These are phyloP conservation scores for Acanthochlamys bracteata DNA, from an alignment of 106 monocot genomes.

Conservation along the genomic window DNA sequence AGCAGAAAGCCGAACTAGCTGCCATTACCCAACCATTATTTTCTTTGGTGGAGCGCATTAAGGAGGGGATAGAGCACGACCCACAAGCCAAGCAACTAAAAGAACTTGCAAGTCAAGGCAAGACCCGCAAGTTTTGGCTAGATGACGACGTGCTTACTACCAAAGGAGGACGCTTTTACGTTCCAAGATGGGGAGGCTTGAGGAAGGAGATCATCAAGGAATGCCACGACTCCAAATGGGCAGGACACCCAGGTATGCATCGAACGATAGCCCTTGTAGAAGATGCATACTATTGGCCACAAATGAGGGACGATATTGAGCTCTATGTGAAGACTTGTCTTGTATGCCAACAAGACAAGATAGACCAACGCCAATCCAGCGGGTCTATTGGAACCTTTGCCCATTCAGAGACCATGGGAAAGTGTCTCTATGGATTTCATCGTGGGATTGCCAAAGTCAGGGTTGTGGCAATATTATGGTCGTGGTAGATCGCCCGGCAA, in stretches of 20 bases:
- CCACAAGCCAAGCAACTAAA: not conserved
- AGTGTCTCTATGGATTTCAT: constrained; percentile 1
- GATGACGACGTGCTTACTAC: not conserved
- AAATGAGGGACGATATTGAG: not conserved
- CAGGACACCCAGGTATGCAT: not conserved
- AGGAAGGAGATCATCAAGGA: not conserved
- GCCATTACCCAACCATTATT: not conserved
- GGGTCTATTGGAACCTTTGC: not conserved
- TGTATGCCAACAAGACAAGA: constrained; percentile 1
- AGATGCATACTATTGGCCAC: not conserved
- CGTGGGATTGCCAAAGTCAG: not conserved
- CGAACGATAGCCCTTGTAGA: not conserved
- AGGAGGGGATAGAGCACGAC: not conserved
- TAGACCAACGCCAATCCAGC: not conserved
- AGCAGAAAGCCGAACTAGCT: not conserved
- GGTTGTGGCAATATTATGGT: not conserved
- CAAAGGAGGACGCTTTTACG: not conserved
- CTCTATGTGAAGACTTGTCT: not conserved
- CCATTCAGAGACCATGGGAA: not conserved
- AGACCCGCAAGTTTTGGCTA: not conserved
- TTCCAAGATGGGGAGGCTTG: not conserved
- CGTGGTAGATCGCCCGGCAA: not conserved
- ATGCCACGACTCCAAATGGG: constrained; percentile 1
- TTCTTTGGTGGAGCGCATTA: not conserved
- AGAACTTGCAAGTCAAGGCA: not conserved